Conservation (phyloP, 1,284 basidiomycete genomes). For the Ustilago loliicola region DNA sequence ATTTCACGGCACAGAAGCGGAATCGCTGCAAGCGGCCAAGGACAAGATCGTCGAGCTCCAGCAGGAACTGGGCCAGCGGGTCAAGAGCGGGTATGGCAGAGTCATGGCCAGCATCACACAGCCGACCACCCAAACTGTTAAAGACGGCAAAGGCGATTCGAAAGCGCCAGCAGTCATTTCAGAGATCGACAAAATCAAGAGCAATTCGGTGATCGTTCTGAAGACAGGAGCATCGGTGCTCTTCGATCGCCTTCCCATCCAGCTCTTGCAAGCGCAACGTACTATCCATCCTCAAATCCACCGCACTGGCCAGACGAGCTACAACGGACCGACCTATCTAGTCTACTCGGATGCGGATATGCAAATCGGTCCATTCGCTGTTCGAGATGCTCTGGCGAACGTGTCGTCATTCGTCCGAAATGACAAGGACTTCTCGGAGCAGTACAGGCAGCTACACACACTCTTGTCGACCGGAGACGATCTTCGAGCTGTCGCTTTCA, state of each 20-base stretch:
- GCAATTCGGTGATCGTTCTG: slow-evolving; percentile 30
- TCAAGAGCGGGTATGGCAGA: slow-evolving; percentile 13
- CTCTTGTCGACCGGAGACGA: slow-evolving; percentile 10
- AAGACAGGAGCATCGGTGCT: slow-evolving; percentile 40
- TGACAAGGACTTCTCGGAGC: slow-evolving; percentile 11
- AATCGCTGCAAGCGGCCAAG: slow-evolving; percentile 22
- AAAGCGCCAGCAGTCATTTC: neutral
- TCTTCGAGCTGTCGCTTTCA: neutral
- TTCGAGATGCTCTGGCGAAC: slow-evolving; percentile 39
- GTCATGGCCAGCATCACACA: slow-evolving; percentile 6
- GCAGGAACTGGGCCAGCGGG: slow-evolving; percentile 4
- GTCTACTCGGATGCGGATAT: slow-evolving; percentile 32
- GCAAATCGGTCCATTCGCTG: slow-evolving; percentile 11
- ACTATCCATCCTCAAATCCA: slow-evolving; percentile 7
- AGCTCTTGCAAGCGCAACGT: slow-evolving; percentile 28
- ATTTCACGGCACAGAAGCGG: slow-evolving; percentile 34
- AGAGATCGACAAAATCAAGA: slow-evolving; percentile 14
- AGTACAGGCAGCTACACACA: slow-evolving; percentile 25
- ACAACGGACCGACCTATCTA: slow-evolving; percentile 19
- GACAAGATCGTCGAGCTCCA: slow-evolving; percentile 19
- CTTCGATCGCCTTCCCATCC: slow-evolving; percentile 37
- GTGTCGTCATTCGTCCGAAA: slow-evolving; percentile 24
- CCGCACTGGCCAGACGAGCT: slow-evolving; percentile 7
- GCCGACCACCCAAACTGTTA: neutral
- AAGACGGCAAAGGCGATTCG: too few species aligned